A percentile compares a stretch with the other conserved stretches of the same genome.
Conservation (phyloP, 495 filamentous ascomycete genomes). For the Elasticomyces elasticus region DNA sequence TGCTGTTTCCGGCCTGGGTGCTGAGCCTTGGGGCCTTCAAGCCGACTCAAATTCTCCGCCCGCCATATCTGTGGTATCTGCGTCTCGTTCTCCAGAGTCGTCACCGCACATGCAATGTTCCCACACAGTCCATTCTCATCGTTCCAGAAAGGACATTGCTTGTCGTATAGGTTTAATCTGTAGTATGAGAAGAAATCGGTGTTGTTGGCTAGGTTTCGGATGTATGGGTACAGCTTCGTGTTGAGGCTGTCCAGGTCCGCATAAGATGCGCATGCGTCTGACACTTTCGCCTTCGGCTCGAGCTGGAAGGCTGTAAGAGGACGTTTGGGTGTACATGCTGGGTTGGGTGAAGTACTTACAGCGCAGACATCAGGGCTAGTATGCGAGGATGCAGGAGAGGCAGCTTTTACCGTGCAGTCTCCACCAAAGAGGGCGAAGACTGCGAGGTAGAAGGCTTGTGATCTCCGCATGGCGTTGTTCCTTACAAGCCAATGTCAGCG, state of each 20-base stretch:
- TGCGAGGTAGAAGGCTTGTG: constrained; percentile 24
- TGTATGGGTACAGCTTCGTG: constrained; percentile 61
- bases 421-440: constrained; percentile 23
- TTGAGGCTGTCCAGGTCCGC: constrained; percentile 79
- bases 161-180: constrained; percentile 90
- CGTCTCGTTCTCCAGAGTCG: constrained; percentile 88
- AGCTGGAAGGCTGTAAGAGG: constrained; percentile 38
- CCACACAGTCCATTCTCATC: constrained; percentile 92
- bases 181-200: constrained; percentile 98
- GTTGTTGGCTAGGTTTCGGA: constrained; percentile 68
- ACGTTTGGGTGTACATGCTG: constrained; percentile 14
- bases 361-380: constrained; percentile 51
- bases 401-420: constrained; percentile 6
- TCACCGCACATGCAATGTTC: constrained; percentile 95
- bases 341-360: constrained; percentile 40
- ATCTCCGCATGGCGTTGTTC: constrained; percentile 16
- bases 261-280: constrained; percentile 90
- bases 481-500: constrained; percentile 8
- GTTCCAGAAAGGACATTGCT: constrained; percentile 90
- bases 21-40: constrained; percentile 81
- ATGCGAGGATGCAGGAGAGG: constrained; percentile 30
- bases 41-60: constrained; percentile 79
- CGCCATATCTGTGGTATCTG: constrained; percentile 90
- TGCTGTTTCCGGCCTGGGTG: constrained; percentile 72
- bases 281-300: constrained; percentile 54